phyloP scores from a whole-genome alignment of 805 yeast genomes.

The Dipodascus geniculatus region DNA sequence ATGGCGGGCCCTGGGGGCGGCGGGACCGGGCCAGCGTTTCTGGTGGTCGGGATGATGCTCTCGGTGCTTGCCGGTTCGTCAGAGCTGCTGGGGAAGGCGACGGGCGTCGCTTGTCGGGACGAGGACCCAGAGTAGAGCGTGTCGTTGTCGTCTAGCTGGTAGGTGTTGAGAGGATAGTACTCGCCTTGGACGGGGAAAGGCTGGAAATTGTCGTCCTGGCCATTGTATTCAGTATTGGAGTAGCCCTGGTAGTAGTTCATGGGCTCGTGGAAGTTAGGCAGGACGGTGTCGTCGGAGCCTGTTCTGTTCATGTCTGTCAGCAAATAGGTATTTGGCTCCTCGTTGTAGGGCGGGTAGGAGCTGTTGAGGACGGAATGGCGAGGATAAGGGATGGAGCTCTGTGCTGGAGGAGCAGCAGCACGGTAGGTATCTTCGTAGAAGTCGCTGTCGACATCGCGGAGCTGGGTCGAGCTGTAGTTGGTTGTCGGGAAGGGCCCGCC shows the following conservation, averaged over 20 bases:
- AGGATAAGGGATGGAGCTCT: background rate
- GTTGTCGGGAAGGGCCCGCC: background rate
- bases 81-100: conserved; percentile 6
- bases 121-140: conserved; percentile 6
- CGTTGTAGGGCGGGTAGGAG: background rate
- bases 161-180: conserved; percentile 27
- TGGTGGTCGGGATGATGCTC: no score
- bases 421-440: background rate
- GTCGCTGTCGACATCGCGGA: background rate
- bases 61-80: conserved; percentile 14
- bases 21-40: no score
- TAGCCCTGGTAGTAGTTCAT: background rate
- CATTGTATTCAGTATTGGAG: conserved; percentile 6
- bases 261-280: background rate
- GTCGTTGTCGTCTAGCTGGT: conserved; percentile 10
- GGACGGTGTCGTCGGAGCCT: background rate
- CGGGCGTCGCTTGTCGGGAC: conserved; percentile 9
- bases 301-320: background rate
- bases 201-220: conserved; percentile 18
- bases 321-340: background rate
- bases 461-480: background rate
- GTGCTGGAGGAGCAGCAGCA: background rate
- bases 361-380: background rate
- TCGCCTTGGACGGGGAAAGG: conserved; percentile 29
- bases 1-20: no score